phyloP scores from a whole-genome alignment of 2,329 filamentous ascomycete species.

The Trichoderma sp. region DNA sequence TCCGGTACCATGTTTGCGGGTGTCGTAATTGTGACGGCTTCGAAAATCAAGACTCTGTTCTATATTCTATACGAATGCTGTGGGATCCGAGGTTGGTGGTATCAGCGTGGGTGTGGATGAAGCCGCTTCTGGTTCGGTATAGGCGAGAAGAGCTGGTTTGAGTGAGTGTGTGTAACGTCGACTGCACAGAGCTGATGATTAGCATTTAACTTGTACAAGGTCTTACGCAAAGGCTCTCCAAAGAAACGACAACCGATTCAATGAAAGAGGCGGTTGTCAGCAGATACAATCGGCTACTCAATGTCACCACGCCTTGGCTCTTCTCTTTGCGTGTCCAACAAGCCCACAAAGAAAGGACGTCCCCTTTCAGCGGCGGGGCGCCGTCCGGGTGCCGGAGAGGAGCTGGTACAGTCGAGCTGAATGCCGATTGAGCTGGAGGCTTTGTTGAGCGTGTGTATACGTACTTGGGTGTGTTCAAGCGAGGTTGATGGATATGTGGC shows the following conservation, averaged over 20 bases:
- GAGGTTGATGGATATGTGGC: neutral
- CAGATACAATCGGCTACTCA: conserved; percentile 1
- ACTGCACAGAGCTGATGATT: conserved; percentile 3
- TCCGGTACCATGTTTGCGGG: conserved; percentile 40
- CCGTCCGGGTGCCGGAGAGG: conserved; percentile 1
- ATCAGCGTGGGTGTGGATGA: neutral
- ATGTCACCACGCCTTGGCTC: neutral
- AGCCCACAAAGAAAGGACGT: conserved; percentile 1
- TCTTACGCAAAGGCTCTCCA: neutral
- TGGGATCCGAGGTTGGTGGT: neutral
- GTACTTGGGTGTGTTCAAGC: conserved; percentile 4
- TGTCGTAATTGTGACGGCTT: neutral
- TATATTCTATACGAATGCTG: neutral
- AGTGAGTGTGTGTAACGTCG: neutral
- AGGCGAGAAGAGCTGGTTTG: neutral
- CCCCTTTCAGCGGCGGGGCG: neutral
- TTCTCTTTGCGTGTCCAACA: neutral
- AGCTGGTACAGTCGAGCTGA: neutral
- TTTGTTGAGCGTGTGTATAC: conserved; percentile 5
- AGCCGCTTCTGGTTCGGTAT: conserved; percentile 1
- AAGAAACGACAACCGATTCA: neutral
- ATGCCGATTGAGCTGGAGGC: neutral
- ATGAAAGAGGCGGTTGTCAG: neutral
- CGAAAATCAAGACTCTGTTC: neutral
- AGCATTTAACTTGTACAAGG: neutral